Evolutionary conservation across 495 filamentous ascomycete species (phyloP).

Genomic region (Viridothelium virens): DNA sequence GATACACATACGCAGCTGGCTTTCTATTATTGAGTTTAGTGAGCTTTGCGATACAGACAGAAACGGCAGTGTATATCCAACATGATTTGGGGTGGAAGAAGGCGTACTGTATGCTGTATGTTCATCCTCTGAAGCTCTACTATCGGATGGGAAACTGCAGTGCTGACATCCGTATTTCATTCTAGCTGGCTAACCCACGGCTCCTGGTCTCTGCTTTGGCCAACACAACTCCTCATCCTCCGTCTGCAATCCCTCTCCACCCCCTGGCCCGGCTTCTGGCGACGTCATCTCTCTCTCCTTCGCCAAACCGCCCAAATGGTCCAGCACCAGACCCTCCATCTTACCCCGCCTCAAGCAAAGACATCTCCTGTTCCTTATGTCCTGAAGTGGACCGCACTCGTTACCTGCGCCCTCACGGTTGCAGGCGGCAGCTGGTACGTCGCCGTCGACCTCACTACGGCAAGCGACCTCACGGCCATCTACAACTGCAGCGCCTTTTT

Average conservation of each 20-base stretch:
- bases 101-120: slow-evolving; percentile 94
- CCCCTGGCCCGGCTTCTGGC: slow-evolving; percentile 83
- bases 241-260: slow-evolving; percentile 61
- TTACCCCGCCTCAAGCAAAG: slow-evolving; percentile 41
- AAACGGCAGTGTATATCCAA: slow-evolving; percentile 89
- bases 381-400: slow-evolving; percentile 63
- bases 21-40: slow-evolving; percentile 75
- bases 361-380: slow-evolving; percentile 65
- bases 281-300: slow-evolving; percentile 63
- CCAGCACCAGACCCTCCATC: slow-evolving; percentile 55
- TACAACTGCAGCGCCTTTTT: slow-evolving; percentile 99
- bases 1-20: slow-evolving; percentile 76
- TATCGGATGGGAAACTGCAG: not conserved
- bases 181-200: slow-evolving; percentile 84
- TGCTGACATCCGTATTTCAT: slow-evolving; percentile 12
- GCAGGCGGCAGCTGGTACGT: slow-evolving; percentile 94
- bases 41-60: slow-evolving; percentile 82
- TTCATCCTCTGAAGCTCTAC: slow-evolving; percentile 27
- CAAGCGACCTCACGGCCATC: slow-evolving; percentile 89
- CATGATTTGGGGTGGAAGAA: slow-evolving; percentile 86
- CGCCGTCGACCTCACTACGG: slow-evolving; percentile 84
- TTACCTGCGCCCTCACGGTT: slow-evolving; percentile 80
- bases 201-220: slow-evolving; percentile 86
- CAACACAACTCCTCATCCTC: slow-evolving; percentile 70
- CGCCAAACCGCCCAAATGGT: slow-evolving; percentile 83